These are phyloP conservation scores for Anisodus tanguticus DNA, from an alignment of 257 asterid species.

Conservation along the genomic window DNA sequence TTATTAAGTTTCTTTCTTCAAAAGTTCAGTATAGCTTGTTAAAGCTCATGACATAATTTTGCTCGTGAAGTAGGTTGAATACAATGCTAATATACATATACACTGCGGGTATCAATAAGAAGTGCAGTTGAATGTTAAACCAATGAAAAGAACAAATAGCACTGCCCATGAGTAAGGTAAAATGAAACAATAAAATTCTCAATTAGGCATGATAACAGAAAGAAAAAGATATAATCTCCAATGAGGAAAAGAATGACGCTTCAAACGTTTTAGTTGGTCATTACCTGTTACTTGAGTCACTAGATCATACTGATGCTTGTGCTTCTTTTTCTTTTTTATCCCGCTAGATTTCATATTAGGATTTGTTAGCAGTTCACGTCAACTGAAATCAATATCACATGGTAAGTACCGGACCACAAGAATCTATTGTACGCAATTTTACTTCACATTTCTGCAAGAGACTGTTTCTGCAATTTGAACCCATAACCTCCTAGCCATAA, in stretches of 20 bases:
- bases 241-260: constrained; percentile 11
- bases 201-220: neutral
- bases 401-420: too few relatives aligned
- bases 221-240: neutral
- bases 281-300: constrained; percentile 32
- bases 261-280: constrained; percentile 39
- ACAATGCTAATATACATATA: neutral
- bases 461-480: too few relatives aligned
- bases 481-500: too few relatives aligned
- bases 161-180: too few relatives aligned
- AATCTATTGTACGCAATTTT: too few relatives aligned
- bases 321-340: constrained; percentile 49
- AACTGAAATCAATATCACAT: constrained; percentile 53
- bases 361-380: constrained; percentile 51
- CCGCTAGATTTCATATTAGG: constrained; percentile 45
- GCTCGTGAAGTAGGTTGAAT: neutral
- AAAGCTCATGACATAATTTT: neutral
- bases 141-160: neutral
- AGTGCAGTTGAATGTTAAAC: neutral
- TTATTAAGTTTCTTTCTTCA: neutral
- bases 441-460: too few relatives aligned
- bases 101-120: neutral
- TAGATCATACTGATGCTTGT: constrained; percentile 31
- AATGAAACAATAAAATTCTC: neutral
- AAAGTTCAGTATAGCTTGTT: neutral